Evolutionary conservation across 2,329 filamentous ascomycete species (phyloP), one percentile per base, ranked within the genome.

Genomic region (Pseudogymnoascus sp.): DNA sequence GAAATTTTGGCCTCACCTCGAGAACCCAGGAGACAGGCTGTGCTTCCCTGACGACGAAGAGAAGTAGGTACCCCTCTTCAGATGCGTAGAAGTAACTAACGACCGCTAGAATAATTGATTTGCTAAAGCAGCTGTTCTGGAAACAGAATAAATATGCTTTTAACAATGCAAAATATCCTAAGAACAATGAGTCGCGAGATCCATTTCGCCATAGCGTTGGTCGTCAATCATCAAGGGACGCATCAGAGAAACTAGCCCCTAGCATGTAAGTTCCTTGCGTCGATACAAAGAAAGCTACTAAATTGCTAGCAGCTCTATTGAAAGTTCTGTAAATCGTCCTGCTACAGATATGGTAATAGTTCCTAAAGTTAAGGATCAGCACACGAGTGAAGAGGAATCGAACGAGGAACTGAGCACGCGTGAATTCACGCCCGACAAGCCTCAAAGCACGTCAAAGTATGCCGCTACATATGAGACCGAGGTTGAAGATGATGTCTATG

Each of bases 41-140:
- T 42, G 64, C 18, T 63, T 61, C 34, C 66, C 66, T 8, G 38
- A 63, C 11, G 62, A 67, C 53, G 14, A 59, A 3, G 61, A 36
- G 6, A 59, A 60, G 66, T 67, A 62, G 34, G 65, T n/a, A 21
- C 5, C 10, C 36, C 18, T 37, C 23, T 42, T 16, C 14, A 18
- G 23, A 59, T 59, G 12, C 5, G 16, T 10, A 11, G 53, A 18
- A 5, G n/a, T 37, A 25, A 12, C 31, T 40, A 46, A 46, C 37
- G 16, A 60, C 7, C 53, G 12, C n/a, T 12, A 67, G 66, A 31
- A 67, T 67, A 50, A 60, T 65, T 11, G 60, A 59, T 2, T 56
- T 67, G 2, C 44, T 67, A n/a, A 64, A 60, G 34, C 66, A 67
- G 18, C 53, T 67, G 8, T 67, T 67, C 42, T 67, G 60, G 62